Evolutionary conservation across 2,329 filamentous ascomycete species (phyloP), one percentile per base, ranked within the genome.

Genomic region (Apiospora hydei): DNA sequence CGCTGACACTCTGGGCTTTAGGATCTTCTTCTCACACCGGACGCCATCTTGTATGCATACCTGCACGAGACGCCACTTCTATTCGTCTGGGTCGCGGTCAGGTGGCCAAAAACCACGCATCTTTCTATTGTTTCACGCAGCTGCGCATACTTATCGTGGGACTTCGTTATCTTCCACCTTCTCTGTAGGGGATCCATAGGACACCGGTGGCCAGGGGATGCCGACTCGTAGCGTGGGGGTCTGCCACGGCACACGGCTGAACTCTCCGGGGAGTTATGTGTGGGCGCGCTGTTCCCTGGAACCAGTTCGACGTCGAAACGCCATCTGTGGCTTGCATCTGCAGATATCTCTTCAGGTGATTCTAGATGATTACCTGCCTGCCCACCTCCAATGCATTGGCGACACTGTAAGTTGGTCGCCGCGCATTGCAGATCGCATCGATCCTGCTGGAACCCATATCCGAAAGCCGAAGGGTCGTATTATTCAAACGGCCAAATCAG

Each of bases 341-440:
- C 57, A 64, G 57, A 21, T n/a, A 41, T n/a, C 18, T 64, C 34
- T 41, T 34, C 57, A 41, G 57, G 57, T 38, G 34, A 24, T 41
- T 64, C 57, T 64, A 64, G 34, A 64, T 64, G 57, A 64, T 64
- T n/a, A 64, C 57, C 30, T 64, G 21, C 57, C 21, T 64, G n/a
- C 21, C 18, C 57, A 38, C 21, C 57, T 8, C 34, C 34, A 13
- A 7, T 38, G 30, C 18, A 41, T n/a, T 41, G 30, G 57, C 8
- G 11, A 24, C 53, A 38, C 7, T 61, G 53, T 21, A 38, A 61
- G 13, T 13, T 38, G 26, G 14, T 57, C 53, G 53, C 30, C 53
- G 26, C 53, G 30, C 30, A 61, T 61, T 61, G 53, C 16, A 61
- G 53, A 61, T 61, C 53, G 53, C 53, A 61, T 61, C 30, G 53